Base-by-base conservation (phyloP, 345 rosid genomes). In the Corchorus olitorius region DNA sequence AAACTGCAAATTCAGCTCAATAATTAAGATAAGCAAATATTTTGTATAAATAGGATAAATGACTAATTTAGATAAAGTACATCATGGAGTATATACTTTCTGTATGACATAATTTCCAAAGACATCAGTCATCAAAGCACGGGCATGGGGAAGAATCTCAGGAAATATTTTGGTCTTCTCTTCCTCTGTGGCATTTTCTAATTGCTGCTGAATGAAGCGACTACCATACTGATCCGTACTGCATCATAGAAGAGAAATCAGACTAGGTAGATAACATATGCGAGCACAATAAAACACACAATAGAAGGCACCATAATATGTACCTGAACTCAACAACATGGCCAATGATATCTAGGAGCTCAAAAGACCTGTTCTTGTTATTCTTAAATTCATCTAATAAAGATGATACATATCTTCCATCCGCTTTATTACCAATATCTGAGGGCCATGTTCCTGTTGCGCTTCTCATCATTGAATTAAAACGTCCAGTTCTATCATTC, bases 51-150 rank as follows among this genome's bases (percentile, higher is more conserved):
- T 37, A 39, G 15, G 34, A 20, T 15, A 70, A 53, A 34, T 27
- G 46, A 10, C 43, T 35, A 3, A 46, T 34, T 62, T 17, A n/a
- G 50, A 63, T 9, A 12, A 70, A 52, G 27, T 20, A 8, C 27
- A 73, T 14, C 22, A 55, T 69, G 63, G 45, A 43, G 70, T 37
- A 75, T 43, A 41, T 87, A 92, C 98, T 82, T 93, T 93, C 82
- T 96, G 99, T 84, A 96, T 90, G 75, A 93, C 97, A 73, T 93
- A 96, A 84, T 96, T 96, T 75, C 99, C 99, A 78, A 96, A 96
- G 53, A 92, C 99, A 88, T 96, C 99, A n/a, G 97, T 91, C 99
- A 96, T 96, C 88, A 96, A 82, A 78, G 91, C 81, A 59, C 84
- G 92, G 65, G 94, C 95, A 80, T 85, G 91, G 70, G 97, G 93